A percentile compares a stretch with the other conserved stretches of the same genome.
phyloP scores from a whole-genome alignment of 768 basidiomycete genomes.

The Baorangia bicolor region DNA sequence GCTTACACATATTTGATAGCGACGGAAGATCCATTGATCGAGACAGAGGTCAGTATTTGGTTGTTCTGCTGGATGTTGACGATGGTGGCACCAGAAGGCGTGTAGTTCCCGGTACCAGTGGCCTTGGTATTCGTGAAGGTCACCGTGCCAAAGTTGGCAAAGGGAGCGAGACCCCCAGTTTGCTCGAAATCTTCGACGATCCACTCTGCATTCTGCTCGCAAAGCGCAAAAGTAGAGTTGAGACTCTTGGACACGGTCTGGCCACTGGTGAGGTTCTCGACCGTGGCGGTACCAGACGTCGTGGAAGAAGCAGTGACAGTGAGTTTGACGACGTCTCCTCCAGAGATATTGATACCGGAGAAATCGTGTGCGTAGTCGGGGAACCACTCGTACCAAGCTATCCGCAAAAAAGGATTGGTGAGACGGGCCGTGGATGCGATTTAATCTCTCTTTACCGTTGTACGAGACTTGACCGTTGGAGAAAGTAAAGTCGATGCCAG shows the following conservation, averaged over 20 bases:
- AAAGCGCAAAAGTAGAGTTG: slow-evolving; percentile 1
- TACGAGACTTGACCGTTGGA: not conserved
- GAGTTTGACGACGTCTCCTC: slow-evolving; percentile 3
- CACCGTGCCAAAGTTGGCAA: slow-evolving; percentile 6
- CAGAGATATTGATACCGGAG: not conserved
- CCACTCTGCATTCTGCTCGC: slow-evolving; percentile 6
- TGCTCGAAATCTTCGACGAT: slow-evolving; percentile 1
- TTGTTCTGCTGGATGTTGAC: slow-evolving; percentile 2
- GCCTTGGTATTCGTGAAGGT: slow-evolving; percentile 6
- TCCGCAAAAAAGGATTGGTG: not conserved
- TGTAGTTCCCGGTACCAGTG: not conserved
- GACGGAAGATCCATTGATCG: not conserved
- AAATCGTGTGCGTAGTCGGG: not conserved
- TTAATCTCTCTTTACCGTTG: not conserved
- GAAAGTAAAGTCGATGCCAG: slow-evolving; percentile 2
- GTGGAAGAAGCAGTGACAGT: not conserved
- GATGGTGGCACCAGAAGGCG: not conserved
- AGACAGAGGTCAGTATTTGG: not conserved
- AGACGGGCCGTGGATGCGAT: not conserved
- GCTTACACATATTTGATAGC: not conserved
- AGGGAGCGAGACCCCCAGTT: not conserved
- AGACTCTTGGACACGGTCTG: not conserved
- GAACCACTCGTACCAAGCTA: slow-evolving; percentile 12
- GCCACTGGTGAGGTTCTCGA: slow-evolving; percentile 9
- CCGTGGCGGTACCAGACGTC: not conserved